phyloP scores from a whole-genome alignment of 331 rosid species.

The Stylosanthes scabra region DNA sequence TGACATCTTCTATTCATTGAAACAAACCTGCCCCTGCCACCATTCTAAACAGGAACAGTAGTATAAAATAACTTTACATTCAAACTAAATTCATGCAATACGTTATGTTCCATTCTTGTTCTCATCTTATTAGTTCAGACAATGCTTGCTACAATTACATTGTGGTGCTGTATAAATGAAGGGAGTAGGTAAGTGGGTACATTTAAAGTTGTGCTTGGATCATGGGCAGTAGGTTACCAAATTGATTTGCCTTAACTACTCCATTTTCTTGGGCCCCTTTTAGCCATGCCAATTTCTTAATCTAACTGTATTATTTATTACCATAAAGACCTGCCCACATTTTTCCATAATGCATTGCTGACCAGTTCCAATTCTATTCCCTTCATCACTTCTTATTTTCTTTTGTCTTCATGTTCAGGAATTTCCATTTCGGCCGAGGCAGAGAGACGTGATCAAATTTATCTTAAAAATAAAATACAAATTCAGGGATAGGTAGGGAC shows the following conservation, averaged over 20 bases:
- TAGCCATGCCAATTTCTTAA: background rate
- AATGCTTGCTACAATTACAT: too few species aligned
- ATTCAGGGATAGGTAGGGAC: background rate
- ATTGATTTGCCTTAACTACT: constrained; percentile 62
- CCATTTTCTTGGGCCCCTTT: constrained; percentile 40
- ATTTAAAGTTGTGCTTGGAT: constrained; percentile 28
- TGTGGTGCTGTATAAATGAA: background rate
- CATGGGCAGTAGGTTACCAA: constrained; percentile 52
- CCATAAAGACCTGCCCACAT: constrained; percentile 14
- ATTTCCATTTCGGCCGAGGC: background rate
- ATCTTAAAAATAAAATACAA: background rate
- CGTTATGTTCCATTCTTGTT: too few species aligned
- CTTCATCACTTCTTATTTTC: background rate
- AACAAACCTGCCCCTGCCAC: too few species aligned
- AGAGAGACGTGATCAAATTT: background rate
- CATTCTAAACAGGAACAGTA: too few species aligned
- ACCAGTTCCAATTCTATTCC: background rate
- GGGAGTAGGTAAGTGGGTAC: constrained; percentile 40
- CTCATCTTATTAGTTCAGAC: too few species aligned
- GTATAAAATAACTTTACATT: too few species aligned
- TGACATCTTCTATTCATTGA: constrained; percentile 22
- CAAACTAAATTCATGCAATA: too few species aligned
- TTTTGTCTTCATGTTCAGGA: too few species aligned
- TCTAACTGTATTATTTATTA: background rate
- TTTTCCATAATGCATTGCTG: background rate